Evolutionary conservation across 2,329 filamentous ascomycete genomes (phyloP), one percentile per base, ranked within the genome.

Genomic region (Fusarium abutilonis): DNA sequence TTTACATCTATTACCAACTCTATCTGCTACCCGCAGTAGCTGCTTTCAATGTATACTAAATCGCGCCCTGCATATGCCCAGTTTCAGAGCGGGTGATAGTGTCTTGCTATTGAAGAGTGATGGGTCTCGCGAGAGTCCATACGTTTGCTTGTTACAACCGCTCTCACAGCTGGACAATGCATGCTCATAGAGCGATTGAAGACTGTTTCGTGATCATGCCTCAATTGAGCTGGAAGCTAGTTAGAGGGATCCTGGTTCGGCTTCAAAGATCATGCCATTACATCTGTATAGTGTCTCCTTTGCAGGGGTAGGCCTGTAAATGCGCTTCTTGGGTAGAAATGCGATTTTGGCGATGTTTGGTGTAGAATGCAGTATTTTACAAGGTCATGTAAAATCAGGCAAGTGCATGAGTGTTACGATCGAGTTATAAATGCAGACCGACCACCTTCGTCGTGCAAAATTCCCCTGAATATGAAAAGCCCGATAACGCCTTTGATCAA

Each of bases 91-190:
- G 5, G 51, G 51, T 4, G 51, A 57, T 5, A 42, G 31, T 4
- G 54, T 57, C 6, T 57, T 56, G 9, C 15, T 56, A 13, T 15
- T 50, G 10, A 55, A 38, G 17, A 17, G 21, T 0, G 11, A 56
- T 9, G 54, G 54, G 2, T 34, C 38, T n/a, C 34, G 32, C 2
- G 54, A 57, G 21, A 43, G 54, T 4, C 54, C 54, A 1, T 57
- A 43, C 9, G n/a, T n/a, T n/a, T n/a, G n/a, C 6, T 56, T 1
- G 38, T 57, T 14, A 52, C 38, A 23, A 57, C 43, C 9, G 32
- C 54, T 2, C 54, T 52, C 4, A 19, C 2, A 2, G 15, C 13
- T 17, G 43, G 43, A 9, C 36, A 34, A 3, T 58, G 52, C 9
- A 35, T n/a, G 1, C 52, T 58, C 38, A 2, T 29, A 57, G 19